Evolutionary conservation across 805 yeast genomes (phyloP), one percentile per base, ranked within the genome.

Genomic region (Candida ipomoeae): DNA sequence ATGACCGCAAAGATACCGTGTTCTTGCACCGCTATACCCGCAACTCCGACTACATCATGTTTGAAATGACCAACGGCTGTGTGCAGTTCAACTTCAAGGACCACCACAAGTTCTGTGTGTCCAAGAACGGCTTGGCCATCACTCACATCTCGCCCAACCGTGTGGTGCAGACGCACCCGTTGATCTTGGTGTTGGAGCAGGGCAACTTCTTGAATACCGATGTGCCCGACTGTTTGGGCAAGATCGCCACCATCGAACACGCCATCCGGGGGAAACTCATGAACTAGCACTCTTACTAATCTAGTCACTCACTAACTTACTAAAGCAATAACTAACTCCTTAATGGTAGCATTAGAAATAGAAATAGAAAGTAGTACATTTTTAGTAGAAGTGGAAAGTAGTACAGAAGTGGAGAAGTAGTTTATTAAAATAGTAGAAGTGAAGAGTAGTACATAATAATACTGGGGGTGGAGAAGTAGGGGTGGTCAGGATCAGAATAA

Each of bases 1-100:
- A 78, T 48, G 82, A 80, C 48, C 75, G 83, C 59, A 77, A 78
- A 52, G 88, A 83, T 56, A 82, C 81, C 53, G 85, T 88, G 11
- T 90, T 87, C 65, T 75, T 92, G 56, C 83, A 94, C 72, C 79
- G 95, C 60, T 89, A 87, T 64, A 82, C 89, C 21, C 83, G 98
- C 66, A 83, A 84, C 48, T 79, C 83, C 42, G 84, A 83, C 55
- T 89, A 81, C 65, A 89, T 91, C 49, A 87, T 91, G 95, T 94
- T 94, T 72, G 92, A 89, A 66, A 71, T 94, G 73, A 88, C 96
- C 63, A 89, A 90, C 63, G 97, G 96, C 18, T 84, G 89, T 39
- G 83, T 87, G 68, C 99, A 94, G 68, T 91, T 91, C 73, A 94
- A 94, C 70, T 94, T 94, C 71, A 86, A 86, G 66, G 98, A 94